phyloP scores from a whole-genome alignment of 306 rosid species.

The Oxytropis ochrocephala region DNA sequence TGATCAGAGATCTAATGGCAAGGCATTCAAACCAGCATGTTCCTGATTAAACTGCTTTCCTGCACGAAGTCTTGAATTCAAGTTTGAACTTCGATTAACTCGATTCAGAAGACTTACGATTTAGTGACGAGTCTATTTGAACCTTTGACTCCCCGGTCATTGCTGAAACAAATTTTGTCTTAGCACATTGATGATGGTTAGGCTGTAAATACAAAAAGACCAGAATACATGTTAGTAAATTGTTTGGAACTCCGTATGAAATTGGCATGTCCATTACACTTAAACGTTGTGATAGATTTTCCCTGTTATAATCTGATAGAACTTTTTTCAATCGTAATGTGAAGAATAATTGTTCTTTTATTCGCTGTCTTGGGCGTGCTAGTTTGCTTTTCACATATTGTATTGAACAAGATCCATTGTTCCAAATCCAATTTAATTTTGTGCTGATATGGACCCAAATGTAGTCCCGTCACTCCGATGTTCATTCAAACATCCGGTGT shows the following conservation, averaged over 20 bases:
- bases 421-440: not conserved
- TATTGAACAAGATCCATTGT: not conserved
- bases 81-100: not conserved
- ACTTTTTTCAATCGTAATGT: not conserved
- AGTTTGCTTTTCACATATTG: not conserved
- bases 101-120: not conserved
- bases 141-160: not conserved
- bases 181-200: not conserved
- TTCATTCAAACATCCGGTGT: not conserved
- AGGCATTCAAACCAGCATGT: slow-evolving; percentile 9
- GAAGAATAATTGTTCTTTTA: not conserved
- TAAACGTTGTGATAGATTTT: not conserved
- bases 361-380: not conserved
- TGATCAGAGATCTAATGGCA: slow-evolving; percentile 62
- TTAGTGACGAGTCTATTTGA: not conserved
- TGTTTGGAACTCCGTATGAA: not conserved
- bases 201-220: not conserved
- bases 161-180: not conserved
- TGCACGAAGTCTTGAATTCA: not conserved
- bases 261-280: not conserved
- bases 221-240: not conserved
- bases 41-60: not conserved
- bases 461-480: not conserved
- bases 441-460: not conserved
- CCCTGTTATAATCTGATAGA: not conserved